Evolutionary conservation across 1,284 basidiomycete genomes (phyloP).

Genomic region (Prillingera fragicola): DNA sequence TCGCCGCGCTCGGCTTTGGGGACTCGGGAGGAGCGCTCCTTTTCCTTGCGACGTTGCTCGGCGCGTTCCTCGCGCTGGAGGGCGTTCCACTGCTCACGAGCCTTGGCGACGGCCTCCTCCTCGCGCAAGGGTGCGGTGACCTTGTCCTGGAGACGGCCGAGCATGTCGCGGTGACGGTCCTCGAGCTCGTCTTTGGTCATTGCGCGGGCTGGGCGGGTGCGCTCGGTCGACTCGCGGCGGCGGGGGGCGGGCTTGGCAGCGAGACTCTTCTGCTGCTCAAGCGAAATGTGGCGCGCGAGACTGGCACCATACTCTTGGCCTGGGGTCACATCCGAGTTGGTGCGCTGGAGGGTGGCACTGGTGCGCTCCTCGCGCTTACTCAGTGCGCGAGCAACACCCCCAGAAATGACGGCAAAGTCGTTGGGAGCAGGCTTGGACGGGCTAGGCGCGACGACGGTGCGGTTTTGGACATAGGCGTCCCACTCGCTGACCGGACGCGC

Average conservation of each 20-base stretch:
- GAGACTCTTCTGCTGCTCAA: slow-evolving; percentile 2
- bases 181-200: slow-evolving; percentile 46
- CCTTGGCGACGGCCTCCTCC: slow-evolving; percentile 28
- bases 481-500: slow-evolving; percentile 25
- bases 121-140: slow-evolving; percentile 36
- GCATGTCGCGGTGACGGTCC: slow-evolving; percentile 38
- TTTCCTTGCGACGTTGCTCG: slow-evolving; percentile 22
- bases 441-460: slow-evolving; percentile 35
- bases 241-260: neutral
- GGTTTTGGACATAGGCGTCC: slow-evolving; percentile 35
- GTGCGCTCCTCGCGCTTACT: slow-evolving; percentile 4
- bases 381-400: slow-evolving; percentile 9
- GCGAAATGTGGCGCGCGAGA: slow-evolving; percentile 9
- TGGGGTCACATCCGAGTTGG: neutral
- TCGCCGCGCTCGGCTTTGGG: neutral
- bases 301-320: slow-evolving; percentile 13
- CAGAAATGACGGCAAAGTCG: slow-evolving; percentile 9
- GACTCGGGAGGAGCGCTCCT: neutral
- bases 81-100: slow-evolving; percentile 28
- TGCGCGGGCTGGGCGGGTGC: slow-evolving; percentile 13
- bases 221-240: neutral
- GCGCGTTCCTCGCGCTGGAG: slow-evolving; percentile 23
- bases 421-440: neutral
- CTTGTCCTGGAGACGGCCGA: slow-evolving; percentile 41
- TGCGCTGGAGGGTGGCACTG: slow-evolving; percentile 1